phyloP scores from a whole-genome alignment of 805 yeast species.

The Aciculoconidium aculeatum region DNA sequence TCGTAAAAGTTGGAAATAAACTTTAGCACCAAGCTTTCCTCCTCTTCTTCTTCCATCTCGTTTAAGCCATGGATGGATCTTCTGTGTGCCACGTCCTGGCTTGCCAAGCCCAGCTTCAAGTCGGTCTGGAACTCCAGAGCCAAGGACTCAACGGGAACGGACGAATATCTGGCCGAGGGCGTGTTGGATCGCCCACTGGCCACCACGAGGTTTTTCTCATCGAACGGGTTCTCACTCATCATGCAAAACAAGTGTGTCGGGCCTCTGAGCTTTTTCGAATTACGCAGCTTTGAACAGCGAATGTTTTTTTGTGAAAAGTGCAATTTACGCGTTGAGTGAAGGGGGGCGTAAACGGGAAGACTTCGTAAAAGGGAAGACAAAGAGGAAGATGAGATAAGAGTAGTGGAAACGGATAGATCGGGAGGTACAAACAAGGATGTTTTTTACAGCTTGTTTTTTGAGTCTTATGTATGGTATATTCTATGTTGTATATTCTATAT shows the following conservation, averaged over 20 bases:
- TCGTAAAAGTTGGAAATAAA: slow-evolving; percentile 78
- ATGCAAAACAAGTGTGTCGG: not conserved
- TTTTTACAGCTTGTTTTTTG: too few species aligned
- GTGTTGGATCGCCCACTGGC: slow-evolving; percentile 21
- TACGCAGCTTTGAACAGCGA: too few species aligned
- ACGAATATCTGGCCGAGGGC: slow-evolving; percentile 63
- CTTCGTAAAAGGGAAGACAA: too few species aligned
- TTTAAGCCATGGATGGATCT: slow-evolving; percentile 75
- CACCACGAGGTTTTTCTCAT: slow-evolving; percentile 14
- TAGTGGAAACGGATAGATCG: too few species aligned
- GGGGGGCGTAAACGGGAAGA: too few species aligned
- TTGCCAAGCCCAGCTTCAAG: slow-evolving; percentile 51
- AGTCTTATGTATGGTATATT: too few species aligned
- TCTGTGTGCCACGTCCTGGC: slow-evolving; percentile 69
- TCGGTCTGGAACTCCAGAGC: slow-evolving; percentile 59
- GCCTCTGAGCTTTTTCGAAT: not conserved
- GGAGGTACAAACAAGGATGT: too few species aligned
- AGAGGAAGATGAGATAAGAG: too few species aligned
- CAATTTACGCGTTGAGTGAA: too few species aligned
- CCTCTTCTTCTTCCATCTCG: slow-evolving; percentile 72
- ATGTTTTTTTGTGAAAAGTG: too few species aligned
- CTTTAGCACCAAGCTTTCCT: slow-evolving; percentile 64
- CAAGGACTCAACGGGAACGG: slow-evolving; percentile 61
- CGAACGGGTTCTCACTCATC: slow-evolving; percentile 41
- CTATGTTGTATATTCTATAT: too few species aligned